Base-by-base conservation (phyloP, 116 monocot species). In the Papilionanthe hybrid region DNA sequence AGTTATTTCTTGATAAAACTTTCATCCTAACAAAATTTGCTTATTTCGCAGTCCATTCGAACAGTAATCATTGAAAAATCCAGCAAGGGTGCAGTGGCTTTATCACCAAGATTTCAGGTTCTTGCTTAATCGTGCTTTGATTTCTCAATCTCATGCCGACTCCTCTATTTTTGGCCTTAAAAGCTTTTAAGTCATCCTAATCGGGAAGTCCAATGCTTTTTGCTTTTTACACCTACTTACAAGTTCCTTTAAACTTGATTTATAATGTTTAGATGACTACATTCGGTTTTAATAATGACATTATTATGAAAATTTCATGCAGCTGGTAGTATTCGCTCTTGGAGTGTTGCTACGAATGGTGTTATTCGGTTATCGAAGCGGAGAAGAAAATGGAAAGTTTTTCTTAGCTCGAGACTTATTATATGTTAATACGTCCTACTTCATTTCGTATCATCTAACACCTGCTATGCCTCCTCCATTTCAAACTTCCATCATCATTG, bases 271-370 rank as follows among this genome's bases (percentile, higher is more conserved):
- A 58, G 58, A 58, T 20, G 58, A n/a, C 58, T 19, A 5, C 28
- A 20, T 77, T 78, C 65, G 17, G 5, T n/a, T 55, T 27, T 53
- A 45, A 6, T 37, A 47, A 41, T 6, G 41, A 13, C 1, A 8
- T 72, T 65, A 82, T 57, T 75, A 42, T 42, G 22, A n/a, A n/a
- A n/a, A 5, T 50, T 65, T 75, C 66, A n/a, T 86, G 82, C 87
- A 96, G 96, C 78, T 93, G 50, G 67, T 72, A 76, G 88, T 93
- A n/a, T 90, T 96, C 68, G 75, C 78, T 37, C 67, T 88, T n/a
- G n/a, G 44, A 93, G 91, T 41, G 75, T 89, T 37, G 78, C 88
- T 72, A 89, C 86, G 85, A 85, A 77, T 73, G 45, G 76, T 60
- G 47, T 41, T 29, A 15, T 76, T 79, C 67, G 78, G 56, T 69